phyloP scores from a whole-genome alignment of 306 rosid genomes.

The Prosopis cineraria region DNA sequence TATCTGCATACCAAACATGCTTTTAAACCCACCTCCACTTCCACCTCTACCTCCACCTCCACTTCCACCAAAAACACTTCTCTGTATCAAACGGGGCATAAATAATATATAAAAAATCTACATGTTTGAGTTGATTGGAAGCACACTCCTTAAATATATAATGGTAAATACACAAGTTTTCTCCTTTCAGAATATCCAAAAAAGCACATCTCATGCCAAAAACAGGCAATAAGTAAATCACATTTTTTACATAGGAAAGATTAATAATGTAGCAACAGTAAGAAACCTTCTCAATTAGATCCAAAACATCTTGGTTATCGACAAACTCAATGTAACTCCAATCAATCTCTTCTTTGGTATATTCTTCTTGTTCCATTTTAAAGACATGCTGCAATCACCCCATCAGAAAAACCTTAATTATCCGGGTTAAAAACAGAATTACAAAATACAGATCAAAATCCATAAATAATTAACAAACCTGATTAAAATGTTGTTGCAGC shows the following conservation, averaged over 20 bases:
- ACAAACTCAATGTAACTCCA: slow-evolving; percentile 99
- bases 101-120: no score
- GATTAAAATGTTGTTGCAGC: slow-evolving; percentile 99
- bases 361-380: slow-evolving; percentile 99
- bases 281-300: slow-evolving; percentile 91
- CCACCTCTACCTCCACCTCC: no score
- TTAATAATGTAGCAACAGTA: slow-evolving; percentile 26
- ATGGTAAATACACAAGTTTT: no score
- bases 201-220: background rate
- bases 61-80: no score
- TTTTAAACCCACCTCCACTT: no score
- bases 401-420: slow-evolving; percentile 33
- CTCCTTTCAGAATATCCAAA: background rate
- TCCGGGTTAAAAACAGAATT: background rate
- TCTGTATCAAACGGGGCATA: no score
- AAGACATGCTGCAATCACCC: slow-evolving; percentile 86
- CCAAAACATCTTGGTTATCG: slow-evolving; percentile 99
- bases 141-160: no score
- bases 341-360: slow-evolving; percentile 91
- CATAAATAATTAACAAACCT: slow-evolving; percentile 58
- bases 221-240: slow-evolving; percentile 12
- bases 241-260: background rate
- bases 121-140: no score
- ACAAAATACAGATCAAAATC: slow-evolving; percentile 25
- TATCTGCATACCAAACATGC: no score